These are phyloP conservation scores for Tricholoma matsutake DNA, from an alignment of 768 basidiomycete genomes.

Conservation along the genomic window DNA sequence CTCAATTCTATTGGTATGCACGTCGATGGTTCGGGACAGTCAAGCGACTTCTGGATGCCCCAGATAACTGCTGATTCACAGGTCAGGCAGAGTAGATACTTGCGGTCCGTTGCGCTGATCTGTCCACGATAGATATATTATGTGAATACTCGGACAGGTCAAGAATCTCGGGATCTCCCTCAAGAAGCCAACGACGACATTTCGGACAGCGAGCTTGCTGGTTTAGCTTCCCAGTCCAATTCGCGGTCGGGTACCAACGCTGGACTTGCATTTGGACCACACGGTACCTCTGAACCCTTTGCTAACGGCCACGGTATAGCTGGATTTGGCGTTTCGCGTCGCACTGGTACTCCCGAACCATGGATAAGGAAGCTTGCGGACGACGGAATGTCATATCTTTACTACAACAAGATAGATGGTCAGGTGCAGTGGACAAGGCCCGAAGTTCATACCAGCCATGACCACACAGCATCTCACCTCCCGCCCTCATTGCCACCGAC, in stretches of 20 bases:
- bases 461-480: constrained; percentile 9
- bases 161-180: constrained; percentile 83
- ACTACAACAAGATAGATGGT: constrained; percentile 69
- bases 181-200: constrained; percentile 63
- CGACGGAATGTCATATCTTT: constrained; percentile 80
- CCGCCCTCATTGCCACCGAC: constrained; percentile 24
- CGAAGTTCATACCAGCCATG: constrained; percentile 26
- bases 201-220: constrained; percentile 61
- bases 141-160: constrained; percentile 84
- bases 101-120: background rate
- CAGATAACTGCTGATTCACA: constrained; percentile 79
- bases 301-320: constrained; percentile 37
- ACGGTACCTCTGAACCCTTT: constrained; percentile 33
- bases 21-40: constrained; percentile 37
- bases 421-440: constrained; percentile 69
- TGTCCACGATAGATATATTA: constrained; percentile 77
- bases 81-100: constrained; percentile 41
- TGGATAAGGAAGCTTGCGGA: constrained; percentile 81
- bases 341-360: constrained; percentile 68
- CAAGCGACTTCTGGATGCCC: constrained; percentile 90
- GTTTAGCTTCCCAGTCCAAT: constrained; percentile 53
- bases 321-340: constrained; percentile 60
- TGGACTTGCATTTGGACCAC: constrained; percentile 45
- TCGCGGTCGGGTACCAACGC: constrained; percentile 55
- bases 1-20: constrained; percentile 27